Base-by-base conservation (phyloP, 495 filamentous ascomycete genomes). In the Xylaria acuta region DNA sequence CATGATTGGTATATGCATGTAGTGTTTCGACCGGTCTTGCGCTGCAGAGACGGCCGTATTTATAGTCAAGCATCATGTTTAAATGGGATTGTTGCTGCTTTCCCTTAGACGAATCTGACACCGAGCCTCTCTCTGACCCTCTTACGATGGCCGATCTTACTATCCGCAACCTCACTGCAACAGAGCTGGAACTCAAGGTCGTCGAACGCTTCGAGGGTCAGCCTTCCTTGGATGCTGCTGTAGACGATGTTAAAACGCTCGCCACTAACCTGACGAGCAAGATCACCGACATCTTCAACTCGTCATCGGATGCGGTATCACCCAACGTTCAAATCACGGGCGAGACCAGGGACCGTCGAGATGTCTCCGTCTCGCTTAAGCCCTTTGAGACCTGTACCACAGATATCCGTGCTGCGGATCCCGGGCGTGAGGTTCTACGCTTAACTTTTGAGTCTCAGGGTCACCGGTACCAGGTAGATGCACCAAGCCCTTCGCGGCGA, bases 141-240 rank as follows among this genome's bases (percentile, higher is more conserved):
- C 56, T 30, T 54, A 67, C 59, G 72, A 81, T 83, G 82, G 75
- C 79, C 59, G 74, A 84, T 67, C 81, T 98, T 56, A 94, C 89
- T 6, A 90, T 99, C 79, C 95, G 95, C 74, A 99, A 99, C 79
- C 86, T 97, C 69, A 95, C 94, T 47, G 83, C 89, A 72, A 92
- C 86, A 7, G 85, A 90, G 1, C 83, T 98, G 38, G 87, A 90
- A 56, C 83, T 98, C 74, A 93, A 89, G 80, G 81, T 87, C 69
- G 84, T 97, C 68, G 92, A 97, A 80, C 92, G 89, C 70, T 94
- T 94, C 76, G 88, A 84, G 73, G 82, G 83, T 0, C 80, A 86
- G 53, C 76, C 77, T 9, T 25, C 68, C 16, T 74, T 71, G 7
- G 36, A 43, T 16, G 58, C 27, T 30, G 6, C 20, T 67, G 34